These are phyloP conservation scores for Lavandula angustifolia DNA, from an alignment of 257 asterid species.

Conservation along the genomic window DNA sequence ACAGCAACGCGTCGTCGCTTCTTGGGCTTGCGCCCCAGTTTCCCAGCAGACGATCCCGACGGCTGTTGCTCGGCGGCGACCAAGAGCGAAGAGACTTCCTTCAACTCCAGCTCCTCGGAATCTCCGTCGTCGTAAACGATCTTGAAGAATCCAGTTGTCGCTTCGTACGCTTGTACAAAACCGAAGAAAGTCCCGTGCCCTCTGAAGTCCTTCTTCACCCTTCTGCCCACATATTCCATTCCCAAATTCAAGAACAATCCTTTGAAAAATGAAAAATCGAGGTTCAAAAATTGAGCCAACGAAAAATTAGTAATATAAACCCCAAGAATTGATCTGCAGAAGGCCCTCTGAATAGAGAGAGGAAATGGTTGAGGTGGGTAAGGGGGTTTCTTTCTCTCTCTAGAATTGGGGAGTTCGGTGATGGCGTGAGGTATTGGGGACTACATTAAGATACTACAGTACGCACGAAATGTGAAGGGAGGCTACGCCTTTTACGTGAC, in stretches of 20 bases:
- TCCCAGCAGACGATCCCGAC: slow-evolving; percentile 28
- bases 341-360: slow-evolving; percentile 38
- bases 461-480: slow-evolving; percentile 33
- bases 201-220: slow-evolving; percentile 59
- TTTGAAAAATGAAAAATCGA: slow-evolving; percentile 11
- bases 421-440: slow-evolving; percentile 45
- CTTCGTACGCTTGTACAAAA: slow-evolving; percentile 53
- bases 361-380: slow-evolving; percentile 27
- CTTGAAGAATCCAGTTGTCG: slow-evolving; percentile 47
- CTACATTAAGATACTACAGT: slow-evolving; percentile 30
- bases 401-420: slow-evolving; percentile 36
- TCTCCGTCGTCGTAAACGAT: slow-evolving; percentile 74
- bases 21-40: slow-evolving; percentile 41
- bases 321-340: slow-evolving; percentile 34
- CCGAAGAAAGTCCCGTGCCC: slow-evolving; percentile 55
- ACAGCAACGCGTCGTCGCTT: slow-evolving; percentile 46
- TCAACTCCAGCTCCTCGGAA: slow-evolving; percentile 60
- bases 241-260: slow-evolving; percentile 36
- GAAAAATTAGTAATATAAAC: background rate
- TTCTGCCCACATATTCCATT: slow-evolving; percentile 77
- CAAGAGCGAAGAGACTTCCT: slow-evolving; percentile 46
- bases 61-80: slow-evolving; percentile 36
- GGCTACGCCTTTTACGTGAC: slow-evolving; percentile 39
- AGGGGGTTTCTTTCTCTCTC: slow-evolving; percentile 48
- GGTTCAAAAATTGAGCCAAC: slow-evolving; percentile 13